Conservation (phyloP, 106 monocot genomes). For the Allium cepa region DNA sequence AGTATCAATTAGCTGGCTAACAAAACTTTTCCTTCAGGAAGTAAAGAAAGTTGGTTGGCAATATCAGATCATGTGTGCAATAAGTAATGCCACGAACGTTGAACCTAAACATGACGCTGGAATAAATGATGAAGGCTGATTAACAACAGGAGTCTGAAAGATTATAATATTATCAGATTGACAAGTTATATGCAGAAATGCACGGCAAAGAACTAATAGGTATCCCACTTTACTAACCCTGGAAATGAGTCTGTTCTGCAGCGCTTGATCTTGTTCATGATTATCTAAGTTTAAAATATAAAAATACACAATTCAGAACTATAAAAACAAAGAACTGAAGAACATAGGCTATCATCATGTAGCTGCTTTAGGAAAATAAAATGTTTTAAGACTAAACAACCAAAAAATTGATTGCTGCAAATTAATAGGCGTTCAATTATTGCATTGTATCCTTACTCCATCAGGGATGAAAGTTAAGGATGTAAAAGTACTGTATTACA, state of each 20-base stretch:
- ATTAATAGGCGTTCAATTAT: too few species aligned
- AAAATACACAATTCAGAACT: not conserved
- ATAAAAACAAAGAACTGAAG: not conserved
- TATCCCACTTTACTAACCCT: conserved; percentile 50
- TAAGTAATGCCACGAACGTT: not conserved
- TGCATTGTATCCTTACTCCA: too few species aligned
- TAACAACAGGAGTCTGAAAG: too few species aligned
- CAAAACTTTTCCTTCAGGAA: not conserved
- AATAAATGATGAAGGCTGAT: not conserved
- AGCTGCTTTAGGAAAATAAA: too few species aligned
- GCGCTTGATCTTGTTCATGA: conserved; percentile 91
- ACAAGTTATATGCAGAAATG: not conserved
- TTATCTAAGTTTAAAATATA: conserved; percentile 32
- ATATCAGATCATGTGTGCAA: not conserved
- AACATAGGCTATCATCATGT: not conserved
- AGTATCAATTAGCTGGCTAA: not conserved
- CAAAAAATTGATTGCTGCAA: too few species aligned
- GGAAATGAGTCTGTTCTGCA: conserved; percentile 95
- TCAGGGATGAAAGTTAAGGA: too few species aligned
- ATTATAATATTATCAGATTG: too few species aligned
- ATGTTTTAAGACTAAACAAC: too few species aligned
- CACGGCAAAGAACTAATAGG: conserved; percentile 2
- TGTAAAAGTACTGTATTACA: too few species aligned
- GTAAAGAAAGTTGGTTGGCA: not conserved
- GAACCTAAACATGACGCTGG: not conserved